Conservation (phyloP, 2,329 filamentous ascomycete species). For the Exophiala lecanii-corni region DNA sequence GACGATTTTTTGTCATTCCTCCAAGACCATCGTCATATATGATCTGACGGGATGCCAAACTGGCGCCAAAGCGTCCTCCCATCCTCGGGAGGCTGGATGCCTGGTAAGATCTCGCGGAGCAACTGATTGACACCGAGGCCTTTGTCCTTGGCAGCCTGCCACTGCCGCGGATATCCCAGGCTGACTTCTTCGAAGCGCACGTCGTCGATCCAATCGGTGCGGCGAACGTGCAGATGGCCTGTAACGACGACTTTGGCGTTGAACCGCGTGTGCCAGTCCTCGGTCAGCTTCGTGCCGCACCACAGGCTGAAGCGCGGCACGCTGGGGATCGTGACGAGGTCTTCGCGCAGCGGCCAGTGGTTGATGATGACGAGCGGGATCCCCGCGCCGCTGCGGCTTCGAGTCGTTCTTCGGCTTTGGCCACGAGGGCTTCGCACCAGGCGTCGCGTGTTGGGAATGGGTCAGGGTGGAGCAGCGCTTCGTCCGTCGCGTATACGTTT, state of each 20-base stretch:
- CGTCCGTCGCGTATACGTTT: constrained; percentile 25
- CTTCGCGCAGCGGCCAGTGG: constrained; percentile 27
- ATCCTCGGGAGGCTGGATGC: constrained; percentile 18
- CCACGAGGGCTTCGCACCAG: constrained; percentile 22
- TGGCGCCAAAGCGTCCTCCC: constrained; percentile 18
- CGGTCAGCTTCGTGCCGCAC: constrained; percentile 26
- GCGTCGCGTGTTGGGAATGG: constrained; percentile 22
- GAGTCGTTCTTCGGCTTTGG: constrained; percentile 19
- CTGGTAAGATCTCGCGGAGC: constrained; percentile 24
- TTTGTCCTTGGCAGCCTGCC: constrained; percentile 22
- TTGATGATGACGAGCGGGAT: constrained; percentile 26
- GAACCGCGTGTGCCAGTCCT: constrained; percentile 25
- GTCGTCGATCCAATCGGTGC: constrained; percentile 26
- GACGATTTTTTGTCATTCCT: not conserved
- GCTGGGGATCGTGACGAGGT: constrained; percentile 22
- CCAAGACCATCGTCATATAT: not conserved
- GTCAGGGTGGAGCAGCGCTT: constrained; percentile 25
- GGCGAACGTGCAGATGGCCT: constrained; percentile 25
- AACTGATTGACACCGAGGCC: constrained; percentile 24
- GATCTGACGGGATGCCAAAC: constrained; percentile 7
- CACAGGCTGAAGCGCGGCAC: constrained; percentile 27
- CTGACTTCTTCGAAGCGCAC: constrained; percentile 27
- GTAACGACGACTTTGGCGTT: constrained; percentile 27
- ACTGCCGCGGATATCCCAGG: constrained; percentile 26
- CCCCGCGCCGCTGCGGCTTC: constrained; percentile 13